These are phyloP conservation scores for Wickerhamomyces xylosicus DNA, from an alignment of 805 yeast genomes.

Conservation along the genomic window DNA sequence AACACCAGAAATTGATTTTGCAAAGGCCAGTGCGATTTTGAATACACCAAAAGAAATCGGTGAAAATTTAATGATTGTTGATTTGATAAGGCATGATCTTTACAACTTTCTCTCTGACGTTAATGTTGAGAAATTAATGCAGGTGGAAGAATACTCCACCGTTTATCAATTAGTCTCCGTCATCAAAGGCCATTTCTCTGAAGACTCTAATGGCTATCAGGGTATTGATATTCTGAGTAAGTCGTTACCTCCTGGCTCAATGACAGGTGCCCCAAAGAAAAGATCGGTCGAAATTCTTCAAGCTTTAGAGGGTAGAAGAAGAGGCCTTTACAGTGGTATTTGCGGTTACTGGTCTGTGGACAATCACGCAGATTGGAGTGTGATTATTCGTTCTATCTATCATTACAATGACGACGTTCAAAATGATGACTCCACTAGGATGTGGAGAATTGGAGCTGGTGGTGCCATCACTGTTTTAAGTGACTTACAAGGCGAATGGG, in stretches of 20 bases:
- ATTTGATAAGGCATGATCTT: constrained; percentile 86
- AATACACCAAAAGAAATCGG: constrained; percentile 89
- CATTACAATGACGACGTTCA: constrained; percentile 42
- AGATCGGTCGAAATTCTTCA: constrained; percentile 81
- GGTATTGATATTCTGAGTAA: constrained; percentile 75
- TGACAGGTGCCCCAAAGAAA: constrained; percentile 99
- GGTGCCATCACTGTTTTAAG: constrained; percentile 94
- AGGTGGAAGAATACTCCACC: constrained; percentile 84
- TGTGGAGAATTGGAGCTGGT: constrained; percentile 94
- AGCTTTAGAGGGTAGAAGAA: constrained; percentile 23
- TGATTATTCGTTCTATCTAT: constrained; percentile 77
- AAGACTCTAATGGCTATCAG: constrained; percentile 28
- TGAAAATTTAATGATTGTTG: constrained; percentile 95
- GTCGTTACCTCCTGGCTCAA: constrained; percentile 94
- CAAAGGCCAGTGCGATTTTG: constrained; percentile 51
- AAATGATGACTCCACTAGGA: constrained; percentile 17
- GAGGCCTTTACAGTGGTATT: constrained; percentile 92
- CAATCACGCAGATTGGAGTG: constrained; percentile 92
- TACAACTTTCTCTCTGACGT: constrained; percentile 58
- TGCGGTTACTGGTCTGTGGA: constrained; percentile 91
- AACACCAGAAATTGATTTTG: constrained; percentile 38
- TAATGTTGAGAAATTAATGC: constrained; percentile 69
- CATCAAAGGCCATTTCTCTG: constrained; percentile 48
- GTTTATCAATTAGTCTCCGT: constrained; percentile 90
- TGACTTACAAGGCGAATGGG: constrained; percentile 78